Percentiles rank a stretch among this genome's conserved stretches.
Conservation (phyloP, 768 basidiomycete genomes). For the Peribolospora kevripleyi region DNA sequence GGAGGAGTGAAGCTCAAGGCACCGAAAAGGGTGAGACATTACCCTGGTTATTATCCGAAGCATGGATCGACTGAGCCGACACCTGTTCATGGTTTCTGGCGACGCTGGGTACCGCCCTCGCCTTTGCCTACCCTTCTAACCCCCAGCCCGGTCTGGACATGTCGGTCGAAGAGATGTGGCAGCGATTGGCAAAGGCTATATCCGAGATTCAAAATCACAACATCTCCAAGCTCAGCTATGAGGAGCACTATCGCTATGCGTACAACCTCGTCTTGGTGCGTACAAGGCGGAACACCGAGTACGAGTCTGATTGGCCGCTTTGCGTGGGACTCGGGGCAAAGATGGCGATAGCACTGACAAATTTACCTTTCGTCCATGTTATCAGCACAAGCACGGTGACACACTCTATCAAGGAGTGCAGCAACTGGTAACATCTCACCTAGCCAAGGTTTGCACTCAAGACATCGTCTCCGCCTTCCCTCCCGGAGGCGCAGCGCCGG, state of each 20-base stretch:
- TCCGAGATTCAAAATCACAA: constrained; percentile 87
- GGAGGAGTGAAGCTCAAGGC: too few relatives aligned
- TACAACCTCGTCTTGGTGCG: constrained; percentile 63
- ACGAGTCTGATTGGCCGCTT: not conserved
- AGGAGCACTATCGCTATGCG: constrained; percentile 80
- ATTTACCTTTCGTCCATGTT: not conserved
- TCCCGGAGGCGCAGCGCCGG: constrained; percentile 19
- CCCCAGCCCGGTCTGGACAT: not conserved
- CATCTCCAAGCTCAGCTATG: constrained; percentile 62
- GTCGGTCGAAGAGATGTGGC: constrained; percentile 61
- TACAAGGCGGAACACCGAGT: constrained; percentile 27
- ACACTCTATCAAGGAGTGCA: constrained; percentile 67
- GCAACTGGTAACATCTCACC: constrained; percentile 52
- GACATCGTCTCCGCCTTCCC: constrained; percentile 67
- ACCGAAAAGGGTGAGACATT: too few relatives aligned
- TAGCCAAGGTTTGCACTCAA: constrained; percentile 49
- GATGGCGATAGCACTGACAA: too few relatives aligned
- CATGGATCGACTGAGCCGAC: too few relatives aligned
- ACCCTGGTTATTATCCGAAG: too few relatives aligned
- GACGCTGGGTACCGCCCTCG: not conserved
- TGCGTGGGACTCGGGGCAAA: too few relatives aligned
- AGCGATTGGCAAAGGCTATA: constrained; percentile 56
- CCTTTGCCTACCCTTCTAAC: not conserved
- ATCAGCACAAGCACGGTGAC: constrained; percentile 30
- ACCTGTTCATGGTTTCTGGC: too few relatives aligned